phyloP scores from a whole-genome alignment of 129 eudicot genomes.

The Pseudognaphalium luteoalbum region DNA sequence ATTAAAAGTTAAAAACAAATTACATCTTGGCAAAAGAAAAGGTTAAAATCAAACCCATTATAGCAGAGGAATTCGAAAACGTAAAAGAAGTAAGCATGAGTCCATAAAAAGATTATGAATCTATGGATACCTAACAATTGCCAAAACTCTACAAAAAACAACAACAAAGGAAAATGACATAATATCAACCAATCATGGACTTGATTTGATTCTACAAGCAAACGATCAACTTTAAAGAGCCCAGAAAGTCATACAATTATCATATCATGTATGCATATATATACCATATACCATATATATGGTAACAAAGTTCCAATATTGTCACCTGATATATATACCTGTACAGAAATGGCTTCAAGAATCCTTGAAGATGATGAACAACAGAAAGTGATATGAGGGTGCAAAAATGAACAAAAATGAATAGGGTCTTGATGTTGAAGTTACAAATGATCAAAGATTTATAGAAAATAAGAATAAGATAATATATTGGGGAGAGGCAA shows the following conservation, averaged over 20 bases:
- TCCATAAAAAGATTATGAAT: conserved; percentile 9
- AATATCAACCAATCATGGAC: conserved; percentile 16
- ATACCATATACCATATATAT: not conserved
- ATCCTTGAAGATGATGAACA: conserved; percentile 4
- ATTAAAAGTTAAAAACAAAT: conserved; percentile 10
- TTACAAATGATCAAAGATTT: conserved; percentile 6
- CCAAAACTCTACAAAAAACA: conserved; percentile 11
- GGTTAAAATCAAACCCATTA: not conserved
- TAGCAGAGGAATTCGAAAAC: conserved; percentile 8
- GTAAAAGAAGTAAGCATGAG: not conserved
- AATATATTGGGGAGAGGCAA: not conserved
- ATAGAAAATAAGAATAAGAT: not conserved
- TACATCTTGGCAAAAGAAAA: not conserved
- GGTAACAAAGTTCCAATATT: conserved; percentile 14
- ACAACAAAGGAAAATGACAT: not conserved
- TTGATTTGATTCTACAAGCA: conserved; percentile 4
- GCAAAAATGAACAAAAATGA: conserved; percentile 9
- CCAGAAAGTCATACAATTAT: conserved; percentile 9
- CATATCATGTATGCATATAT: conserved; percentile 2
- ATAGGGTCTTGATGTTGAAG: not conserved
- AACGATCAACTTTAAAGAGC: conserved; percentile 1
- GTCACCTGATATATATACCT: not conserved
- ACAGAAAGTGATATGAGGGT: too few species aligned
- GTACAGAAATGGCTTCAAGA: conserved; percentile 10
- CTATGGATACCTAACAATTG: not conserved